Percentiles rank a stretch among this genome's conserved stretches.
Conservation (phyloP, 2,329 filamentous ascomycete genomes). For the Sporothrix sp. region DNA sequence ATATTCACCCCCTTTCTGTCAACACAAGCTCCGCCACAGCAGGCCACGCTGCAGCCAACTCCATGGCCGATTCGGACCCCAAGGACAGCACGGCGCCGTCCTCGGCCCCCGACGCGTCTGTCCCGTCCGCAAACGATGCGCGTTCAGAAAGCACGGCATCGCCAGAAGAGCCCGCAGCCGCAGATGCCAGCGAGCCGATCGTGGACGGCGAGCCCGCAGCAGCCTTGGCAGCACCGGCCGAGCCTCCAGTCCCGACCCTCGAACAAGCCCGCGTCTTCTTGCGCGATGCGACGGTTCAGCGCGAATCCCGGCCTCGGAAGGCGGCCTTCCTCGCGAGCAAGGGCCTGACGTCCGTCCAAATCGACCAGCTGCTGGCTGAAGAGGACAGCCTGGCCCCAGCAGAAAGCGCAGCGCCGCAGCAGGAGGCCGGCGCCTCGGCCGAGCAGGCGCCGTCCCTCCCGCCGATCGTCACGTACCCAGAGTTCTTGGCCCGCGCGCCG, state of each 20-base stretch:
- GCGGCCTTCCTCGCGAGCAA: conserved; percentile 68
- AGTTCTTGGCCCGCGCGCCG: conserved; percentile 51
- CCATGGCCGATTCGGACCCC: conserved; percentile 8
- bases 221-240: background rate
- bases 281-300: conserved; percentile 59
- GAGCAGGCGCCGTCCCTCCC: conserved; percentile 23
- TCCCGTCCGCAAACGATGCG: background rate
- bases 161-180: background rate
- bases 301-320: conserved; percentile 63
- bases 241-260: conserved; percentile 25
- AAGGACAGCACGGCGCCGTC: conserved; percentile 3
- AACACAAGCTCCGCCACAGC: background rate
- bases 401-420: background rate
- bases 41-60: background rate
- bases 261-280: conserved; percentile 70
- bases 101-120: background rate
- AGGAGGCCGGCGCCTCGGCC: background rate
- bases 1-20: too few relatives aligned
- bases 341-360: conserved; percentile 57
- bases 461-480: conserved; percentile 60
- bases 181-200: background rate
- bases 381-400: conserved; percentile 15
- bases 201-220: background rate
- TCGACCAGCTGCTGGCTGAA: conserved; percentile 51
- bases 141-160: background rate